Evolutionary conservation across 1,139 yeast genomes (phyloP), one percentile per base, ranked within the genome.

Genomic region (Lodderomyces metapsilosis): DNA sequence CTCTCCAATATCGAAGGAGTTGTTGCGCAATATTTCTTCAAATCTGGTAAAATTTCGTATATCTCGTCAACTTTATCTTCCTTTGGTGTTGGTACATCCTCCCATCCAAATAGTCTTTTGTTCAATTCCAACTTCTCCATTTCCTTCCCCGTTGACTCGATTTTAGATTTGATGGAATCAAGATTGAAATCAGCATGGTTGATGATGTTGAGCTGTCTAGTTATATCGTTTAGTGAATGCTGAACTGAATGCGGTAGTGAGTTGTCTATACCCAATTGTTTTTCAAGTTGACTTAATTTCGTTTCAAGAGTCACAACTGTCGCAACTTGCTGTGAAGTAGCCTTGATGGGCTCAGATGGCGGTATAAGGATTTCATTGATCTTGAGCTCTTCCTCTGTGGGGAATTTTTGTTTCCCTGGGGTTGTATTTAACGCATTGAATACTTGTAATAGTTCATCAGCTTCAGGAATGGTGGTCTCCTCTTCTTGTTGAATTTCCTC

Each of bases 1-100:
- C 87, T 57, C 11, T 58, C 51, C 2, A 75, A 42, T 1, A 79
- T 41, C 3, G 59, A 52, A 0, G 84, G 83, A 1, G 78, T 56
- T 2, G 58, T 49, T 6, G 53, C 47, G 13, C 59, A 60, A 30
- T 69, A 58, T 1, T 51, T 51, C 27, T 67, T 68, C n/a, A 78
- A 57, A 1, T 61, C 59, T 1, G 66, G 67, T 20, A 78, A 54
- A 11, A 54, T 60, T 2, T 48, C 52, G 45, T 70, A 71, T 3
- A 80, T 45, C 41, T 65, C 68, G 34, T 66, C 61, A 21, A 78
- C 57, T 47, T 68, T 68, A 3, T 52, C 53, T 2, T 36, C 12
- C 13, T 37, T 40, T 3, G 17, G n/a, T 3, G 13, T 30, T 38
- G 24, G 48, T 40, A 13, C 15, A 20, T 37, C 36, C 9, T 25